These are phyloP conservation scores for Lepidium campestre DNA, from an alignment of 441 rosid genomes.

Conservation along the genomic window DNA sequence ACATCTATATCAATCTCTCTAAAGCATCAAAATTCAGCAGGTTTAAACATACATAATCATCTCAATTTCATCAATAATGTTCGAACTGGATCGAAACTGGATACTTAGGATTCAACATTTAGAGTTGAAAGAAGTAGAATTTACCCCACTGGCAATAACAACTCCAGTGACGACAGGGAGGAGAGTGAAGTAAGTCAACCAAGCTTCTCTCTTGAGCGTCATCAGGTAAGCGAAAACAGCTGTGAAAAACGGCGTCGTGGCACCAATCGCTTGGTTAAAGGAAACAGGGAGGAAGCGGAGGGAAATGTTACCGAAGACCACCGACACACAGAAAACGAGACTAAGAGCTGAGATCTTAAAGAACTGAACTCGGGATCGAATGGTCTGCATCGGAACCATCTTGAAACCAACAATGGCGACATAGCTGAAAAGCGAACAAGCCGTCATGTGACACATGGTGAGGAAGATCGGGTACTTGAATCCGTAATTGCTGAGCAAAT, in stretches of 20 bases:
- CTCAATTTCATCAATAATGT: neutral
- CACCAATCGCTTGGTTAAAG: constrained; percentile 85
- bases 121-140: neutral
- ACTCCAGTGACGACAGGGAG: constrained; percentile 89
- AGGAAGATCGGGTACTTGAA: constrained; percentile 89
- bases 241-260: constrained; percentile 91
- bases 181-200: constrained; percentile 82
- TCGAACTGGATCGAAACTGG: neutral
- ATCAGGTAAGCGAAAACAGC: constrained; percentile 83
- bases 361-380: constrained; percentile 74
- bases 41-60: neutral
- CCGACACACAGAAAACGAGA: constrained; percentile 84
- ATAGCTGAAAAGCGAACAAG: constrained; percentile 80
- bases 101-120: neutral
- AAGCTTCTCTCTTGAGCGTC: constrained; percentile 77
- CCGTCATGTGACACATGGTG: constrained; percentile 96
- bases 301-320: constrained; percentile 79
- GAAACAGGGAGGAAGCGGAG: constrained; percentile 77
- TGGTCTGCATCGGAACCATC: constrained; percentile 90
- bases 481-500: constrained; percentile 75
- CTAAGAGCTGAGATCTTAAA: constrained; percentile 78
- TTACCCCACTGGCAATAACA: constrained; percentile 84
- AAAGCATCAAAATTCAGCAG: neutral
- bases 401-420: constrained; percentile 82
- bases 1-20: neutral